Conservation (phyloP, 331 rosid genomes). For the Rhamnella rubrinervis region DNA sequence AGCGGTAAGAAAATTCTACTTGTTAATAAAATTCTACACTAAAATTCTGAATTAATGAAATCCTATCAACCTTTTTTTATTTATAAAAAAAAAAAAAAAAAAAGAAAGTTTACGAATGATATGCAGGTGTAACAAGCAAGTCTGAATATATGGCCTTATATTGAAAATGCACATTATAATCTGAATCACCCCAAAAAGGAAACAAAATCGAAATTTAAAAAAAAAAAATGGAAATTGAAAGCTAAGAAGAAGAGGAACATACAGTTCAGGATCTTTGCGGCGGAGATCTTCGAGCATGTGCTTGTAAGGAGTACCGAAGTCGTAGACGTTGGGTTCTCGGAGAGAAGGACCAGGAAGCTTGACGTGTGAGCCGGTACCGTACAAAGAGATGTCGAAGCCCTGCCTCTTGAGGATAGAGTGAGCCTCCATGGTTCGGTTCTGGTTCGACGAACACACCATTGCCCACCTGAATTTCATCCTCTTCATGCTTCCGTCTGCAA, state of each 20-base stretch:
- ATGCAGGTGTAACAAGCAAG: constrained; percentile 9
- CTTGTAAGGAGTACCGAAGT: constrained; percentile 92
- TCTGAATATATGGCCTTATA: neutral
- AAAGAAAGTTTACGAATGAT: neutral
- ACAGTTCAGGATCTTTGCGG: constrained; percentile 91
- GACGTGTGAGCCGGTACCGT: constrained; percentile 90
- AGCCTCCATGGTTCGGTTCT: constrained; percentile 98
- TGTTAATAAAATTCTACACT: no score
- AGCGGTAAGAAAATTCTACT: no score
- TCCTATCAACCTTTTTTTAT: no score
- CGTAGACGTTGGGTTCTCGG: constrained; percentile 94
- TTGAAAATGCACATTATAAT: neutral
- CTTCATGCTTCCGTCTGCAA: neutral
- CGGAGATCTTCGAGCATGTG: constrained; percentile 85
- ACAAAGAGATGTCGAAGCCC: constrained; percentile 84
- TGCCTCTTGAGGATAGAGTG: constrained; percentile 75
- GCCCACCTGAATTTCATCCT: constrained; percentile 70
- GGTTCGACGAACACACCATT: constrained; percentile 94
- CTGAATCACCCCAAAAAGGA: neutral
- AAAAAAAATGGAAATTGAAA: neutral
- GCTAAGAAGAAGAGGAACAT: constrained; percentile 34
- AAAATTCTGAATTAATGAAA: no score
- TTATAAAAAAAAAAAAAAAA: no score
- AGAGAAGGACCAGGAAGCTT: constrained; percentile 98
- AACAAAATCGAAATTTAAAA: neutral